phyloP scores from a whole-genome alignment of 2,329 filamentous ascomycete genomes.

The Penicillium paneum region DNA sequence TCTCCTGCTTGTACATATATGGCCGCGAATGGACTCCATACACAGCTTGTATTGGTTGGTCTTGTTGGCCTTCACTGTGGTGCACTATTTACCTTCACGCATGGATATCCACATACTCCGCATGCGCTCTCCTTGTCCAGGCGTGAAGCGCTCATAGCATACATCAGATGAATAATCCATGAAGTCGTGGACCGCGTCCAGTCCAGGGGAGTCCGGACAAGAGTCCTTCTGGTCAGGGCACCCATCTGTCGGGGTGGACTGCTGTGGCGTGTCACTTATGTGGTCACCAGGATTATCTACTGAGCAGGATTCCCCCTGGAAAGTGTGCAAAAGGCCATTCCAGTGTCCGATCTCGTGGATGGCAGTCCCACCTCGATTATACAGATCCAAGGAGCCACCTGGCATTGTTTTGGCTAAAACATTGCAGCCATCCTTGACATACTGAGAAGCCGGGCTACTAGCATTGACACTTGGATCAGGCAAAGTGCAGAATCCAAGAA shows the following conservation, averaged over 20 bases:
- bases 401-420: slow-evolving; percentile 58
- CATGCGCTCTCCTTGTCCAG: slow-evolving; percentile 51
- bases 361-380: slow-evolving; percentile 47
- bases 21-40: background rate
- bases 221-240: slow-evolving; percentile 53
- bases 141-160: slow-evolving; percentile 54
- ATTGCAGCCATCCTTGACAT: slow-evolving; percentile 56
- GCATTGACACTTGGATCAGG: slow-evolving; percentile 41
- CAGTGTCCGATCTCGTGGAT: slow-evolving; percentile 50
- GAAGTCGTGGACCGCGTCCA: slow-evolving; percentile 57
- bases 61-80: background rate
- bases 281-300: slow-evolving; percentile 40
- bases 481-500: slow-evolving; percentile 57
- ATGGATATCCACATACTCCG: slow-evolving; percentile 50
- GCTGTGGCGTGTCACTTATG: slow-evolving; percentile 45
- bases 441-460: slow-evolving; percentile 37
- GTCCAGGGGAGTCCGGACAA: slow-evolving; percentile 46
- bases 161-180: slow-evolving; percentile 60
- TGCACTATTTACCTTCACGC: slow-evolving; percentile 34
- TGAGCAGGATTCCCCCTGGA: slow-evolving; percentile 40
- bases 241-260: slow-evolving; percentile 57
- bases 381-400: slow-evolving; percentile 48
- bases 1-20: background rate
- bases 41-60: background rate
- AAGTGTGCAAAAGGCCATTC: slow-evolving; percentile 47